These are phyloP conservation scores for Auricularia heimuer DNA, from an alignment of 768 basidiomycete species.

Conservation along the genomic window DNA sequence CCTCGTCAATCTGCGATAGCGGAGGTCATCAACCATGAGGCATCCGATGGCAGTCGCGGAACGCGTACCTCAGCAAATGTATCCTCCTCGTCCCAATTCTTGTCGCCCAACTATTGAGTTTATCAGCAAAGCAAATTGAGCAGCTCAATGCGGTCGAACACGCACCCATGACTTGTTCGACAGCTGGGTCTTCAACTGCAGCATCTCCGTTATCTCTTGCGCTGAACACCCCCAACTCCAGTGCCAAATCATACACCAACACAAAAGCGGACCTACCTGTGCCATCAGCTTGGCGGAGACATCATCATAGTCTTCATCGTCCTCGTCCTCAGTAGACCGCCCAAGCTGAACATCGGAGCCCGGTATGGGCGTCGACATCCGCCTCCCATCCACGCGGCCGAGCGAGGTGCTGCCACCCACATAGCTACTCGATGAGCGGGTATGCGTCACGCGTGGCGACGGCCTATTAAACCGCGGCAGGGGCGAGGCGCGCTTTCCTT, in stretches of 20 bases:
- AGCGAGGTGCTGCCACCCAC: constrained; percentile 25
- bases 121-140: constrained; percentile 2
- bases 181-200: constrained; percentile 77
- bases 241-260: constrained; percentile 3
- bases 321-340: constrained; percentile 79
- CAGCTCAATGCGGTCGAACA: background rate
- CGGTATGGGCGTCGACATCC: constrained; percentile 14
- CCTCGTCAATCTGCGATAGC: constrained; percentile 69
- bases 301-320: constrained; percentile 86
- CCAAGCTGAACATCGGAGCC: constrained; percentile 54
- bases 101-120: constrained; percentile 55
- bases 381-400: constrained; percentile 24
- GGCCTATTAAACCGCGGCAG: background rate
- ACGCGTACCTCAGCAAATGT: constrained; percentile 79
- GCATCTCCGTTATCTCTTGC: constrained; percentile 57
- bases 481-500: background rate
- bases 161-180: constrained; percentile 87
- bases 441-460: constrained; percentile 30
- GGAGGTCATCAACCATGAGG: constrained; percentile 7
- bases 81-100: constrained; percentile 83
- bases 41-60: background rate
- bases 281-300: constrained; percentile 72
- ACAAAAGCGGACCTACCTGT: constrained; percentile 25
- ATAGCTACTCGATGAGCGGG: constrained; percentile 43
- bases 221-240: constrained; percentile 24